Conservation (phyloP, 768 basidiomycete genomes). For the Mycena leptocephala region DNA sequence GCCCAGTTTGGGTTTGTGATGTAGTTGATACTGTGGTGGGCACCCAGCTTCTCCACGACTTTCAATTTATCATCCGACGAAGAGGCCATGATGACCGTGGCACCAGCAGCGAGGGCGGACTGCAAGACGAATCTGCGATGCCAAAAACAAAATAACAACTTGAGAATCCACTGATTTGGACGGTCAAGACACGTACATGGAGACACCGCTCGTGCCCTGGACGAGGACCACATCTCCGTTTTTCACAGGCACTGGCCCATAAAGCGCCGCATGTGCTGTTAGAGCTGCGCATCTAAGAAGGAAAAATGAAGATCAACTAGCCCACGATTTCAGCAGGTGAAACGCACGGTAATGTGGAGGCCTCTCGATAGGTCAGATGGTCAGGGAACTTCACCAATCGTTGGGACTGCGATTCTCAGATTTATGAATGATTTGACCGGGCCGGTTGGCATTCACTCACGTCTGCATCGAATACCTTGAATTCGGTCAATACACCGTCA, state of each 20-base stretch:
- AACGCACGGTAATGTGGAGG: conserved; percentile 60
- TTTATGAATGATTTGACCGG: not conserved
- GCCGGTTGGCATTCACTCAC: conserved; percentile 37
- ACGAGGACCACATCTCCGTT: conserved; percentile 65
- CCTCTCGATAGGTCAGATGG: conserved; percentile 63
- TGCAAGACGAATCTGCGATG: conserved; percentile 58
- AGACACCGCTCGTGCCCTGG: conserved; percentile 61
- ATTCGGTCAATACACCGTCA: conserved; percentile 57
- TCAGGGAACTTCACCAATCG: conserved; percentile 58
- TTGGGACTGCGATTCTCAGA: not conserved
- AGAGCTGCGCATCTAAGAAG: conserved; percentile 57
- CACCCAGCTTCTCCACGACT: conserved; percentile 57
- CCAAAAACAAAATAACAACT: not conserved
- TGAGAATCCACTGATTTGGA: not conserved
- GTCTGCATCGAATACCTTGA: conserved; percentile 55
- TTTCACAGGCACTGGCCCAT: conserved; percentile 56
- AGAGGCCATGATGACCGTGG: conserved; percentile 65
- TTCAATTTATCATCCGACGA: conserved; percentile 42
- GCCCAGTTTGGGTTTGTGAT: conserved; percentile 64
- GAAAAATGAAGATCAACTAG: not conserved
- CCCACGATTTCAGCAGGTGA: not conserved
- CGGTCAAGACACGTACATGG: conserved; percentile 45
- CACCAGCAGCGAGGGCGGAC: conserved; percentile 64
- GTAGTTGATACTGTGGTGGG: conserved; percentile 66
- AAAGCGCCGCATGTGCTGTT: conserved; percentile 65